Evolutionary conservation across 345 rosid species (phyloP).

Genomic region (Eucalyptus shirleyi): DNA sequence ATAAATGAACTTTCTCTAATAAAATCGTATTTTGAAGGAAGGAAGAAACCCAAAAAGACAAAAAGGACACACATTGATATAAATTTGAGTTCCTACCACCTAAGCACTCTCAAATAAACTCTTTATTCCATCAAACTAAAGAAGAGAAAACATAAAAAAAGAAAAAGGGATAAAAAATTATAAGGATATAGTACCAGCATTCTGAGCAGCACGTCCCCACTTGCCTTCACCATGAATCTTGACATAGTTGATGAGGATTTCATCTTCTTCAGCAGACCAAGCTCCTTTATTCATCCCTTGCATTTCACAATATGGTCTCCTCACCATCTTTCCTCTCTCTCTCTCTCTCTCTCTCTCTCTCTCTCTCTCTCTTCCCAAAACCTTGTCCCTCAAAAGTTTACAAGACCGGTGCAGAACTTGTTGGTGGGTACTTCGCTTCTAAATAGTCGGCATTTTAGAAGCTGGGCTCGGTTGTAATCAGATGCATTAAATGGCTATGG

Average conservation of each 20-base stretch:
- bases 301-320: not conserved
- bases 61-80: not conserved
- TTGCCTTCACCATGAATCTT: not conserved
- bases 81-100: not conserved
- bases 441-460: not conserved
- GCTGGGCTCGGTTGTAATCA: not conserved
- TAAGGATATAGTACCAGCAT: not conserved
- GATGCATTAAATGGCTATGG: not conserved
- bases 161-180: too few species aligned
- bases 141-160: not conserved
- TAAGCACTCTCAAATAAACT: not conserved
- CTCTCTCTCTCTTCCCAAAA: not conserved
- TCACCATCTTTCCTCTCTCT: not conserved
- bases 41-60: not conserved
- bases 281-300: not conserved
- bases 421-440: not conserved
- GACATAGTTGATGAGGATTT: not conserved
- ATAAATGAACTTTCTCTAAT: not conserved
- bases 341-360: not conserved
- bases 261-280: slow-evolving; percentile 2
- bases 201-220: not conserved
- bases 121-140: not conserved
- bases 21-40: not conserved
- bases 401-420: not conserved
- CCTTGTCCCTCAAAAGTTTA: not conserved